phyloP scores from a whole-genome alignment of 306 rosid genomes.

The Medicago truncatula region DNA sequence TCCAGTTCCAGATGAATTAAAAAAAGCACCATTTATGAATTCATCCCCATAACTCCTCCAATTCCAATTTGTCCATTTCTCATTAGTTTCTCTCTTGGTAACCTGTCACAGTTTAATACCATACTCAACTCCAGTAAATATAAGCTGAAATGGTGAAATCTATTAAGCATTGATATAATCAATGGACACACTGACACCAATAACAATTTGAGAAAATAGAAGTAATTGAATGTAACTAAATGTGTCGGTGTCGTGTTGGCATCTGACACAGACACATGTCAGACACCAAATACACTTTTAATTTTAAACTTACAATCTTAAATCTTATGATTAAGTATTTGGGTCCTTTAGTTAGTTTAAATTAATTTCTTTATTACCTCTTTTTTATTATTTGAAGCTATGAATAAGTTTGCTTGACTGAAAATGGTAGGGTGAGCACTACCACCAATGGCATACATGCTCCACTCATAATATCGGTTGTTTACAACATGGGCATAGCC shows the following conservation, averaged over 20 bases:
- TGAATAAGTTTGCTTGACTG: slow-evolving; percentile 78
- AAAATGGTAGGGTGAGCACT: slow-evolving; percentile 87
- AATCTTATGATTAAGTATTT: neutral
- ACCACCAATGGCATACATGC: slow-evolving; percentile 89
- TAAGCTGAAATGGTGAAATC: neutral
- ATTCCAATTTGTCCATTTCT: slow-evolving; percentile 73
- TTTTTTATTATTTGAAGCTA: slow-evolving; percentile 59
- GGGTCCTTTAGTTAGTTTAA: neutral
- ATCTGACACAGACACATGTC: too few relatives aligned
- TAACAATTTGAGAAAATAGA: too few relatives aligned
- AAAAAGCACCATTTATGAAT: slow-evolving; percentile 79
- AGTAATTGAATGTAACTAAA: too few relatives aligned
- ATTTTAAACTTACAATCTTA: too few relatives aligned
- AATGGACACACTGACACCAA: too few relatives aligned
- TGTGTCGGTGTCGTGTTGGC: too few relatives aligned
- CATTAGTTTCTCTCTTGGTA: slow-evolving; percentile 68
- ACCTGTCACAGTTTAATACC: slow-evolving; percentile 51
- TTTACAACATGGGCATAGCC: slow-evolving; percentile 89
- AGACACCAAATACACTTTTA: too few relatives aligned
- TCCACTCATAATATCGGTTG: slow-evolving; percentile 76
- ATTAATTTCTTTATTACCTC: slow-evolving; percentile 48
- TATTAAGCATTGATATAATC: neutral
- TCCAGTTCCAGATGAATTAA: slow-evolving; percentile 87
- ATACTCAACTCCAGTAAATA: neutral
- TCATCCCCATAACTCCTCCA: slow-evolving; percentile 74